Base-by-base conservation (phyloP, 139 green algal species). In the Microglena sp. region DNA sequence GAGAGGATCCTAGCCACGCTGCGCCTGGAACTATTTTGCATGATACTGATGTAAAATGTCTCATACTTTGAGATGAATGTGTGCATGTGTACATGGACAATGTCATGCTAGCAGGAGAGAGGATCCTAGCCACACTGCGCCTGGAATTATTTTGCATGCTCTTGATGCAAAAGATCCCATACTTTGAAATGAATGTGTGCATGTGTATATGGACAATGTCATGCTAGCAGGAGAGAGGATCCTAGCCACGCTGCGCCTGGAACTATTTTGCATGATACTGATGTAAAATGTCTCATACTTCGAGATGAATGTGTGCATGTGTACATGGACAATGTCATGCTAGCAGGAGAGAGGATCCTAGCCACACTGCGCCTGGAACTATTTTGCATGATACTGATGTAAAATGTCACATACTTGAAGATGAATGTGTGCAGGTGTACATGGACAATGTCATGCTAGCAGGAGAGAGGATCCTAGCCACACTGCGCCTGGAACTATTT, bases 231-330 rank as follows among this genome's bases (percentile, higher is more conserved):
- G 81, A 2, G 89, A 96, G 76, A 90, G 84, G 71, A 75, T 88
- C n/a, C 58, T 89, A 28, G 76, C 80, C 2, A 72, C 70, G 0
- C 63, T 89, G 46, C 77, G 87, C 5, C 63, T 83, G 65, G 88
- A 94, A 82, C 75, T 90, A 33, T 95, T 94, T 72, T 67, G 87
- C 30, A 83, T 76, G 5, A 77, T 95, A 34, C 81, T 95, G 33
- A 82, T 90, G 74, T 83, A 93, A 33, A 62, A 62, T 5, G 18
- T 45, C 5, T 46, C 8, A 36, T 31, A 3, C n/a, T n/a, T n/a
- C n/a, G n/a, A n/a, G n/a, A n/a, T n/a, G n/a, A n/a, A n/a, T n/a
- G n/a, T n/a, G n/a, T n/a, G n/a, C n/a, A n/a, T n/a, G 71, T 96
- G 2, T 96, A 95, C 76, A 91, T 96, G 80, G 60, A 67, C 5